Percentiles rank a stretch among this genome's conserved stretches.
Conservation (phyloP, 306 rosid genomes). For the Comarum palustre region DNA sequence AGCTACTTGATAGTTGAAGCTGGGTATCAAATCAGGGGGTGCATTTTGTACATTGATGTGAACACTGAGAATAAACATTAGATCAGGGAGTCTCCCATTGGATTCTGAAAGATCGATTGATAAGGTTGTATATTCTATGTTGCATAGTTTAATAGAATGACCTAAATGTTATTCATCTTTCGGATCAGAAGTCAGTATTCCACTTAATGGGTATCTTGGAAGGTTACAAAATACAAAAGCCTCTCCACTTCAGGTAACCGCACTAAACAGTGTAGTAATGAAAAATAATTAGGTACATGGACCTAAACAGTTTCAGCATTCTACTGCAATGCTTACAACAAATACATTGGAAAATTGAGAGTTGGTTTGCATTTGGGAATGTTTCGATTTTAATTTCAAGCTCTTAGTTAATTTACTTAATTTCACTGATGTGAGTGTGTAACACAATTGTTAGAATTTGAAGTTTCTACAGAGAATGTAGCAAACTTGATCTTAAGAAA, state of each 20-base stretch:
- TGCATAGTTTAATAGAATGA: background rate
- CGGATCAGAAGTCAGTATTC: background rate
- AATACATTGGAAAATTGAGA: too few species aligned
- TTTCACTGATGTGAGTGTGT: too few species aligned
- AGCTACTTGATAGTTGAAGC: background rate
- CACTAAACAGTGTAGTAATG: background rate
- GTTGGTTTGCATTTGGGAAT: too few species aligned
- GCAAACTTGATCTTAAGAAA: too few species aligned
- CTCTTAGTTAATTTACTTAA: too few species aligned
- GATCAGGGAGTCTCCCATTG: background rate
- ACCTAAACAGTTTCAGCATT: background rate
- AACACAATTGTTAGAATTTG: too few species aligned
- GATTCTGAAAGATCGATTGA: background rate
- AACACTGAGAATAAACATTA: background rate
- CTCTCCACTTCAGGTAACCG: background rate
- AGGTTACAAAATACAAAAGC: background rate
- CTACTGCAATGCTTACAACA: background rate
- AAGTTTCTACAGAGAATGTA: too few species aligned
- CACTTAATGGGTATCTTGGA: background rate
- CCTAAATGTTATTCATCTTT: background rate
- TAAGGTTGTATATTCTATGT: background rate
- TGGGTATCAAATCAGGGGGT: background rate
- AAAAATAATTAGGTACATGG: background rate
- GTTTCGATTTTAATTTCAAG: too few species aligned
- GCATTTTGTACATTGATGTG: background rate